Base-by-base conservation (phyloP, 2,329 filamentous ascomycete species). In the Peltaster fructicola region DNA sequence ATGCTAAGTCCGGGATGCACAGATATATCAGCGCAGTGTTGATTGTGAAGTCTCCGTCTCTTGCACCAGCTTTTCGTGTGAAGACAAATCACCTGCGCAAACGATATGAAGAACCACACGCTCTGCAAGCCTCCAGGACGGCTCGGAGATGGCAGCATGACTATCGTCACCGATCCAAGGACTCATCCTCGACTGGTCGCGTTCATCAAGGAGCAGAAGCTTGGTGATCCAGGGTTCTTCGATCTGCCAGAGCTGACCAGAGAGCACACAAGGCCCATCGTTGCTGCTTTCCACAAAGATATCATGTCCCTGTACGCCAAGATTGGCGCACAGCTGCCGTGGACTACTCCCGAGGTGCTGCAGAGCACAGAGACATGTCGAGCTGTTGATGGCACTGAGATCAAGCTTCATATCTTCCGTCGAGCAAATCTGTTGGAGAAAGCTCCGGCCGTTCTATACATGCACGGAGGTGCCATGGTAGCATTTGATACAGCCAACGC, bases 261-360 rank as follows among this genome's bases (percentile, higher is more conserved):
- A n/a, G 23, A 29, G 10, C 7, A 12, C 4, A 17, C 32, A 9
- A 24, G 20, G 4, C 24, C 22, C 10, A 6, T 17, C 6, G 17
- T 36, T 3, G 23, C 8, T 7, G 29, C 28, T 8, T 10, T 11
- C 8, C 17, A 32, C 17, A 16, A 12, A n/a, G 21, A 19, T 35
- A 33, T 34, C 25, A 40, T 34, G 65, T 61, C 65, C 45, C 77
- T 90, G 44, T 93, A 84, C 80, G 77, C 92, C 41, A 54, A 59
- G 36, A 68, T 77, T 39, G 88, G 81, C 55, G 88, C 84, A 15
- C 31, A 39, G 10, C 15, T 40, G n/a, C 31, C 36, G 4, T 22
- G 23, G 11, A 31, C 40, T 16, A 27, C 26, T 3, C 25, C 33
- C 5, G 30, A 32, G 3, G 25, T 40, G 13, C 20, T 25, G 9